Evolutionary conservation across 305 asterid species (phyloP).

Genomic region (Andrographis paniculata): DNA sequence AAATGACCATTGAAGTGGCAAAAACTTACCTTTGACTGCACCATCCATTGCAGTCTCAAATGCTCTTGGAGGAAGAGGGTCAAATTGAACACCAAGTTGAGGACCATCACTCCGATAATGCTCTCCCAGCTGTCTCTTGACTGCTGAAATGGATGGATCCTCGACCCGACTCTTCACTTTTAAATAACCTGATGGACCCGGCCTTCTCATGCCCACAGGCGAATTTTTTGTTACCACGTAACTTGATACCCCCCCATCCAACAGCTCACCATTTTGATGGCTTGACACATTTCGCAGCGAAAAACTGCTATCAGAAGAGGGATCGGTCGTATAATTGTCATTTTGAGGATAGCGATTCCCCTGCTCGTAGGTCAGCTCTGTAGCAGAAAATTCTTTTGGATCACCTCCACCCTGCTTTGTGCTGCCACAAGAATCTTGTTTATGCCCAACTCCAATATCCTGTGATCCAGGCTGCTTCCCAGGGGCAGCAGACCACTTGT

Average conservation of each 20-base stretch:
- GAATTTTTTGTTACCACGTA: slow-evolving; percentile 30
- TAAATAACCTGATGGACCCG: slow-evolving; percentile 75
- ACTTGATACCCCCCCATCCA: slow-evolving; percentile 32
- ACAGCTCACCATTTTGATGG: slow-evolving; percentile 29
- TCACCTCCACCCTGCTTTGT: slow-evolving; percentile 64
- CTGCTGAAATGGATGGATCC: slow-evolving; percentile 70
- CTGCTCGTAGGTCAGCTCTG: slow-evolving; percentile 38
- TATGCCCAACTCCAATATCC: slow-evolving; percentile 65
- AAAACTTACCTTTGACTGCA: slow-evolving; percentile 35
- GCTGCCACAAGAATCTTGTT: slow-evolving; percentile 87
- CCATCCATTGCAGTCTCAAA: slow-evolving; percentile 48
- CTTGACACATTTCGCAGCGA: slow-evolving; percentile 31
- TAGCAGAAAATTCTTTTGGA: slow-evolving; percentile 37
- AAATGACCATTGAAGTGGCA: no score
- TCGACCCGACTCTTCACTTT: slow-evolving; percentile 66
- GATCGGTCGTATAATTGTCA: slow-evolving; percentile 26
- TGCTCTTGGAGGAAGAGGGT: slow-evolving; percentile 81
- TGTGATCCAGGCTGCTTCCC: slow-evolving; percentile 63
- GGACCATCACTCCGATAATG: slow-evolving; percentile 77
- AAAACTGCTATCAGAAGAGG: slow-evolving; percentile 62
- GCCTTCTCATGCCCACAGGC: slow-evolving; percentile 29
- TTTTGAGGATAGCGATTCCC: no score
- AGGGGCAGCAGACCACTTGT: slow-evolving; percentile 36
- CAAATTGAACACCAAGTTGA: slow-evolving; percentile 81
- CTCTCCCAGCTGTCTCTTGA: slow-evolving; percentile 79